Evolutionary conservation across 345 rosid species (phyloP), one percentile per base, ranked within the genome.

Genomic region (Boechera stricta): DNA sequence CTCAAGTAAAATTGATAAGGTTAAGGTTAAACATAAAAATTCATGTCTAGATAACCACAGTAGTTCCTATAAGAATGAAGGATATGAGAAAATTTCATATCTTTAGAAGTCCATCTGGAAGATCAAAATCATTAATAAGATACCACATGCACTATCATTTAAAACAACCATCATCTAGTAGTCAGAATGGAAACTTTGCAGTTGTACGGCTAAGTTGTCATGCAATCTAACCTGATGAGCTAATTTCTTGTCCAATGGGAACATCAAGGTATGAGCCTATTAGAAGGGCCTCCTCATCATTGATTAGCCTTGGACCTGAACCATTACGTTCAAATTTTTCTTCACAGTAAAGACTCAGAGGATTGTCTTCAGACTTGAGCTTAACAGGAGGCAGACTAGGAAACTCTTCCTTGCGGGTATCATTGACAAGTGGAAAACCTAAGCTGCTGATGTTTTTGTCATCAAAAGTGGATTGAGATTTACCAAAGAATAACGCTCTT

Each of bases 361-460:
- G 74, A 67, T 89, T 93, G 73, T 96, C 97, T 77, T 89, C 99
- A 7, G 96, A 93, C 81, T 93, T 96, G 57, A 96, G 93, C 81
- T 86, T 96, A 75, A 96, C 99, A 2, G 98, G 99, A 67, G 99
- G 94, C 79, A 96, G 86, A 84, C 96, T 86, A 53, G 99, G 99
- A 42, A 84, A 84, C 78, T 93, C 98, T 82, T 96, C 97, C 83
- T 84, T 93, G 33, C 87, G 73, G 71, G 82, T 80, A 80, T 86
- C 94, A 79, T 84, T 76, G 55, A 79, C 73, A 81, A 82, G 85
- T 16, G 97, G 81, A 72, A 86, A 87, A 58, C 85, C 84, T 42
- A 86, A 65, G 73, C 78, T 74, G 55, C 81, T 76, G n/a, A 76
- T 73, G 55, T 58, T 82, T 76, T 81, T 91, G 70, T 80, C 87